Percentiles rank a stretch among this genome's conserved stretches.
Conservation (phyloP, 2,329 filamentous ascomycete genomes). For the Fusarium agapanthi region DNA sequence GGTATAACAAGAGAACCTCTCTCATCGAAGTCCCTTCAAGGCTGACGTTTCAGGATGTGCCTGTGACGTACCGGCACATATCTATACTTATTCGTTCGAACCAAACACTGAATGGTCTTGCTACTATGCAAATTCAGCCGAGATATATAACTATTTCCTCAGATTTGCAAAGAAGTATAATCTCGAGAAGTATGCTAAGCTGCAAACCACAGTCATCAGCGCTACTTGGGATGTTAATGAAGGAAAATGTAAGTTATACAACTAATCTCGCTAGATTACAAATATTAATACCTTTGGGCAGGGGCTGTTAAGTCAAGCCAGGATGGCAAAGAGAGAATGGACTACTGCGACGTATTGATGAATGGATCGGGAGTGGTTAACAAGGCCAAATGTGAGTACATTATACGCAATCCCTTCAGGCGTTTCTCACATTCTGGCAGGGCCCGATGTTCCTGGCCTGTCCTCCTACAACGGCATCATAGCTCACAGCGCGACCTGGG, state of each 20-base stretch:
- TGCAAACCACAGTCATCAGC: not conserved
- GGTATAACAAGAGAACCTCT: not conserved
- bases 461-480: not conserved
- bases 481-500: not conserved
- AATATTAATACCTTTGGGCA: not conserved
- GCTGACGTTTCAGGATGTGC: not conserved
- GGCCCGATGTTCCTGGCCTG: not conserved
- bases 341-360: not conserved
- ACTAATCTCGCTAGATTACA: too few relatives aligned
- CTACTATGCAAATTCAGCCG: not conserved
- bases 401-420: accelerated
- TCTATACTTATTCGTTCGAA: not conserved
- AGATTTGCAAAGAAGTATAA: not conserved
- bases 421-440: not conserved
- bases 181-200: not conserved
- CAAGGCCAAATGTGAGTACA: not conserved
- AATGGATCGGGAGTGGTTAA: not conserved
- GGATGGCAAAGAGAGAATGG: not conserved
- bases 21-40: accelerated
- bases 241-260: not conserved
- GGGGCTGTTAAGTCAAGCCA: not conserved
- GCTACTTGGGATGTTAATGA: not conserved
- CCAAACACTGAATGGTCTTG: not conserved
- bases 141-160: not conserved
- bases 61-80: not conserved